Base-by-base conservation (phyloP, 2,329 filamentous ascomycete genomes). In the Aspergillus glaucus region DNA sequence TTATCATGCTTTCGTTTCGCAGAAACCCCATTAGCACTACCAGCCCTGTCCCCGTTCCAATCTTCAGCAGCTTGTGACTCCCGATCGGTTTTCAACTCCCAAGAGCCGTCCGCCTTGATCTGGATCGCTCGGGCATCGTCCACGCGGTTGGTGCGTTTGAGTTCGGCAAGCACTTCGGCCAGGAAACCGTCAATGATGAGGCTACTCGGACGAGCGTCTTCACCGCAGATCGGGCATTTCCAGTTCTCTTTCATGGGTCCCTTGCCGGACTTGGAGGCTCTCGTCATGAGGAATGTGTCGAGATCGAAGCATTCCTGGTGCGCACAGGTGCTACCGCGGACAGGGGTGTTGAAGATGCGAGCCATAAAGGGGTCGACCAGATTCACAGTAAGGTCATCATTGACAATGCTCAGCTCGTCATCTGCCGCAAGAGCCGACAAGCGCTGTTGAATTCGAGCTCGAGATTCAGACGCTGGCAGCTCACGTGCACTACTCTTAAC, bases 251-350 rank as follows among this genome's bases (percentile, higher is more conserved):
- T 57, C 44, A 64, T 46, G 19, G 57, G 53, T 21, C 68, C 64
- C 51, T 76, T 78, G 12, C 70, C 68, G 4, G 75, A 73, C 39
- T 65, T 70, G 21, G 64, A 67, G 19, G 58, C 63, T 14, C 88
- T 81, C 4, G 85, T 88, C 12, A 75, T 67, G 7, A 98, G 78
- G 73, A 88, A 97, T 1, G 81, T 91, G 17, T 86, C 79, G 6
- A 96, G 80, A 64, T 97, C 92, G 63, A 97, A 96, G 63, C 90
- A 95, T 62, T 96, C 88, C 32, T 85, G 73, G 63, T 98, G 92
- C 21, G 74, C 73, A 65, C 93, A 98, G 3, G 66, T 58, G 6
- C 61, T 71, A 22, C 88, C 84, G 24, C 91, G 84, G 2, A 85
- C 88, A 1, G 93, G 92, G 0, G 78, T 75, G 4, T 79, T 73